phyloP scores from a whole-genome alignment of 352 stramenopile genomes.

The Phytophthora citrophthora region DNA sequence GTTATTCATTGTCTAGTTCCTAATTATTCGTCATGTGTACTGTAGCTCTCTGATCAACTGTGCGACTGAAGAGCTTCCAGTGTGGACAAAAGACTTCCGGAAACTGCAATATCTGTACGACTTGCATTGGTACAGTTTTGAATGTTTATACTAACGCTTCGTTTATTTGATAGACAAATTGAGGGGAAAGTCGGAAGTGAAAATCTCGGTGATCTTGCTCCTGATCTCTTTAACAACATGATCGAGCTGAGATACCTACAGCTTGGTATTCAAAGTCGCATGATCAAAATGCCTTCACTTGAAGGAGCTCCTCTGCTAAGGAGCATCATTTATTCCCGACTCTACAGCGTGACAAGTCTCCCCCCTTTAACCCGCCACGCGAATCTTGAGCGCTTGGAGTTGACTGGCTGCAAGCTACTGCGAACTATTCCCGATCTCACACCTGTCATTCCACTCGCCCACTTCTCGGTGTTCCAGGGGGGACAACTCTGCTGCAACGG shows the following conservation, averaged over 20 bases:
- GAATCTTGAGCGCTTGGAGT: slow-evolving; percentile 33
- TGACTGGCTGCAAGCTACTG: slow-evolving; percentile 18
- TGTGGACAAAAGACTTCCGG: slow-evolving; percentile 36
- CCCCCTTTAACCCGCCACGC: slow-evolving; percentile 22
- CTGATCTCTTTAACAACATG: slow-evolving; percentile 43
- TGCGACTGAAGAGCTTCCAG: slow-evolving; percentile 24
- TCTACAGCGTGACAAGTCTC: slow-evolving; percentile 23
- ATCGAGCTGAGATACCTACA: slow-evolving; percentile 41
- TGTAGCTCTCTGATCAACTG: slow-evolving; percentile 40
- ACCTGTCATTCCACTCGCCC: slow-evolving; percentile 1
- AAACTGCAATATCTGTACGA: slow-evolving; percentile 50
- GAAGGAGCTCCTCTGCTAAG: slow-evolving; percentile 31
- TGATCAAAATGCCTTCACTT: slow-evolving; percentile 34
- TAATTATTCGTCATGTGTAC: background rate
- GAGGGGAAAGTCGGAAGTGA: slow-evolving; percentile 36
- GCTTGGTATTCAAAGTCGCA: slow-evolving; percentile 31
- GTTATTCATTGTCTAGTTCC: background rate
- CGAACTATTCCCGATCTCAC: slow-evolving; percentile 25
- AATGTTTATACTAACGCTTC: background rate
- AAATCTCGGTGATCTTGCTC: slow-evolving; percentile 27
- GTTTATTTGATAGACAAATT: slow-evolving; percentile 37
- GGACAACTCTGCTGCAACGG: slow-evolving; percentile 46
- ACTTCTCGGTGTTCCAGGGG: slow-evolving; percentile 27
- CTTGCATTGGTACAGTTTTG: too few relatives aligned
- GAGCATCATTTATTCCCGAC: slow-evolving; percentile 31